phyloP scores from a whole-genome alignment of 306 rosid species.

The Clitoria ternatea region DNA sequence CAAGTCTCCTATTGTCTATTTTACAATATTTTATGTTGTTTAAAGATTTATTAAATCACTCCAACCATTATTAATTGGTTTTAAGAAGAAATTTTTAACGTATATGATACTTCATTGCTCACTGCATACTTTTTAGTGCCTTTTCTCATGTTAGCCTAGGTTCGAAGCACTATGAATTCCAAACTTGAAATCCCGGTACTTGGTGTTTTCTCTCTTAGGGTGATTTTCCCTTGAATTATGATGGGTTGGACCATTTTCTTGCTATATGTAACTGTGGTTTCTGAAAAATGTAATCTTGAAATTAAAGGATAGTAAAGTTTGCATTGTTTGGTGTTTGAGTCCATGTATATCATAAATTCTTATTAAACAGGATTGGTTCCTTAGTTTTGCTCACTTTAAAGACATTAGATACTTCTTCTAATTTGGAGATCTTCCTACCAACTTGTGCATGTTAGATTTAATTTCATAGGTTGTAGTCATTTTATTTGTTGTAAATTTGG shows the following conservation, averaged over 20 bases:
- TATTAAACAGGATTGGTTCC: constrained; percentile 11
- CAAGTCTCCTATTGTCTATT: too few species aligned
- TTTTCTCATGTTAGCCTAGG: constrained; percentile 13
- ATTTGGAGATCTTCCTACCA: constrained; percentile 1
- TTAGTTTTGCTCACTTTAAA: not conserved
- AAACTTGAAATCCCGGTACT: constrained; percentile 19
- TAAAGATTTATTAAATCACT: too few species aligned
- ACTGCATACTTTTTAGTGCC: not conserved
- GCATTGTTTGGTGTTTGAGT: not conserved
- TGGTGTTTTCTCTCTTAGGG: not conserved
- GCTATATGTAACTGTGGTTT: not conserved
- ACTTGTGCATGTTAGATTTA: not conserved
- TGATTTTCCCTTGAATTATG: not conserved
- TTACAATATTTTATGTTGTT: too few species aligned
- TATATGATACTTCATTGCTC: too few species aligned
- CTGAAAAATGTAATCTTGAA: constrained; percentile 18
- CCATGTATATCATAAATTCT: constrained; percentile 7
- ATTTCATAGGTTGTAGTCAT: not conserved
- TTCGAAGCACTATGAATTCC: constrained; percentile 4
- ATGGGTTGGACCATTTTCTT: not conserved
- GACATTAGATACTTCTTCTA: constrained; percentile 1
- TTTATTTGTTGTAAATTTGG: not conserved
- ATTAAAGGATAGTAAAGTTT: constrained; percentile 6
- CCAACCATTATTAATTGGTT: too few species aligned
- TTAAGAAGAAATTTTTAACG: too few species aligned